Evolutionary conservation across 257 asterid species (phyloP), one percentile per base, ranked within the genome.

Genomic region (Capsicum chinense): DNA sequence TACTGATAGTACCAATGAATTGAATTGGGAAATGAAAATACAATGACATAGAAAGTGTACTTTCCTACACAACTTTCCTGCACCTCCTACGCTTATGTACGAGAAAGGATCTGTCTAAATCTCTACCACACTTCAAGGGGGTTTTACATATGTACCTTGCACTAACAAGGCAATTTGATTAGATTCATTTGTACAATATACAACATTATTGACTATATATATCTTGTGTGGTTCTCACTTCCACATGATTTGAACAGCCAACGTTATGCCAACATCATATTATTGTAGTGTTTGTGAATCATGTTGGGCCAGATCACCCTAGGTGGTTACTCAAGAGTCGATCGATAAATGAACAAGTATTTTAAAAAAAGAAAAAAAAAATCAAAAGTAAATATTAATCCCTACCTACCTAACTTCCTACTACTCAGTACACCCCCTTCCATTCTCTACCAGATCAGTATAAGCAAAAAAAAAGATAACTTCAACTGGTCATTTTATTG

Each of bases 361-460:
- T 58, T 58, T 16, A 15, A 3, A 70, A 26, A 26, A 26, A 26
- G 33, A 26, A 26, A 26, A 26, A 26, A 26, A 26, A 26, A 9
- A 17, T 5, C 19, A n/a, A 39, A 37, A 39, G 0, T 19, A 66
- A 35, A 64, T 0, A 64, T 33, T 66, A 66, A 35, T n/a, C 42
- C 79, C 11, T 52, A 76, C 62, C 47, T 50, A 76, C 58, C 81
- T 52, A 15, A 37, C 81, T 50, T 74, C 13, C 19, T 64, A 26
- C 2, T 13, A 13, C 50, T 35, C 33, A 26, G 33, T 26, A 26
- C 33, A 26, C 33, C 50, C 16, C 44, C 19, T 62, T 19, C 33
- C 12, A 54, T 54, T 60, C 35, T 19, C 37, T 26, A 26, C 33
- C 33, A 26, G 2, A 26, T 26, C 33, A 26, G 33, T 26, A 26